Evolutionary conservation across 257 asterid genomes (phyloP).

Genomic region (Nicotiana sylvestris): DNA sequence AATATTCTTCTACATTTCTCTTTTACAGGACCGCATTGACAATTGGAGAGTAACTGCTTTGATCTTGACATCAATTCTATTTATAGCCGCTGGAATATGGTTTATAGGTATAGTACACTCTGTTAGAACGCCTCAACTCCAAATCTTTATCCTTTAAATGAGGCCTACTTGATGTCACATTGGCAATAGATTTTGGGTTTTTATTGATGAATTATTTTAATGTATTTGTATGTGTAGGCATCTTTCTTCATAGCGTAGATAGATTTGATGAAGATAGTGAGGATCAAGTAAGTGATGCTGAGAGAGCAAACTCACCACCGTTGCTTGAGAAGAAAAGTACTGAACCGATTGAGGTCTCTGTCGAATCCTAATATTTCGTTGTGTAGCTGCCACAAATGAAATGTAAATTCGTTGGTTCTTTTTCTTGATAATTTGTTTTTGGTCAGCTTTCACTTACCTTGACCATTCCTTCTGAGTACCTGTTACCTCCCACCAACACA

Average conservation of each 20-base stretch:
- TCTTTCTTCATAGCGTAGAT: conserved; percentile 68
- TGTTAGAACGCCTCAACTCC: background rate
- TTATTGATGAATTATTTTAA: background rate
- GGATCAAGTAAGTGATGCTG: conserved; percentile 22
- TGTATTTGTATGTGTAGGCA: conserved; percentile 36
- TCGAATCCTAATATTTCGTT: background rate
- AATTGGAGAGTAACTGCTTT: conserved; percentile 90
- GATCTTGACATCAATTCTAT: conserved; percentile 63
- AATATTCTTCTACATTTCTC: background rate
- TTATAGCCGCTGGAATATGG: conserved; percentile 78
- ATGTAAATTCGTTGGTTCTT: conserved; percentile 2
- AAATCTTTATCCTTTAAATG: background rate
- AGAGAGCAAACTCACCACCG: conserved; percentile 49
- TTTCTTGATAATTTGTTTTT: background rate
- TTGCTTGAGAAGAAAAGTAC: conserved; percentile 52
- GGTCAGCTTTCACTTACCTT: background rate
- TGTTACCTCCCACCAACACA: background rate
- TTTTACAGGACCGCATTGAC: conserved; percentile 68
- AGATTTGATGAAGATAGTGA: conserved; percentile 61
- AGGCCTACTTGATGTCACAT: background rate
- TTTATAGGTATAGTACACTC: conserved; percentile 44
- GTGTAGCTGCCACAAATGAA: background rate
- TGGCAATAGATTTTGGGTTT: background rate
- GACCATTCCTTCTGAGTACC: background rate
- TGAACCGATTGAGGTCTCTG: conserved; percentile 23